Evolutionary conservation across 2,329 filamentous ascomycete species (phyloP).

Genomic region (Biscogniauxia mediterranea): DNA sequence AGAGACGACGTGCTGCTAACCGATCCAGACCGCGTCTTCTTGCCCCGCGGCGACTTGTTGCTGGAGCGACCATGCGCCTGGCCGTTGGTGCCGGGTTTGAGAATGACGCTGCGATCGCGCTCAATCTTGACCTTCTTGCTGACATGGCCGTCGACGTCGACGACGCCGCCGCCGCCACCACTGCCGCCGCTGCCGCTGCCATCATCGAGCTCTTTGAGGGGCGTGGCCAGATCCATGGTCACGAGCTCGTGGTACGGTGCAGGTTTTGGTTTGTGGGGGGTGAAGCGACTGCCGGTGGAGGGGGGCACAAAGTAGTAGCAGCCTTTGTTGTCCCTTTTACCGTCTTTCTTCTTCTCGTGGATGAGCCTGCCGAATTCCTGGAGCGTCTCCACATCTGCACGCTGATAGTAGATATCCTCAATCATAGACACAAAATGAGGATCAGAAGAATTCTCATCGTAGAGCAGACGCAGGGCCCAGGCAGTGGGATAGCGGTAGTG

Average conservation of each 20-base stretch:
- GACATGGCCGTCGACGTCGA: conserved; percentile 27
- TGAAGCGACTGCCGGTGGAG: conserved; percentile 41
- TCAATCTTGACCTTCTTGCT: conserved; percentile 32
- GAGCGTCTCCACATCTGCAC: conserved; percentile 51
- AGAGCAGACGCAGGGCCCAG: conserved; percentile 58
- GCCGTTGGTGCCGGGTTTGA: conserved; percentile 3
- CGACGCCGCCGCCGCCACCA: conserved; percentile 7
- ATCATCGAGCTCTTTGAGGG: conserved; percentile 8
- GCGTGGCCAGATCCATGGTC: conserved; percentile 38
- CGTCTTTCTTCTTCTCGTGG: conserved; percentile 55
- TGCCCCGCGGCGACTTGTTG: conserved; percentile 18
- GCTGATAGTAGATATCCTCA: conserved; percentile 57
- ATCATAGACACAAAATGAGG: conserved; percentile 55
- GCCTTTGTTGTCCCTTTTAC: conserved; percentile 50
- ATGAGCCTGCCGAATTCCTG: conserved; percentile 52
- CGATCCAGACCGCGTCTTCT: conserved; percentile 28
- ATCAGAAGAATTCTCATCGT: conserved; percentile 55
- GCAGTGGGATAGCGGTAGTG: conserved; percentile 60
- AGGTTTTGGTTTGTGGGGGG: conserved; percentile 44
- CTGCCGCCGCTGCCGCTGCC: conserved; percentile 6
- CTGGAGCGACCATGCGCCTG: conserved; percentile 4
- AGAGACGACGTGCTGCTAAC: conserved; percentile 34
- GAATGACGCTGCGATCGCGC: neutral
- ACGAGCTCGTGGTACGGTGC: conserved; percentile 51
- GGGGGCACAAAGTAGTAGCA: conserved; percentile 54